Evolutionary conservation across 495 filamentous ascomycete genomes (phyloP).

Genomic region (Penicillium silybi): DNA sequence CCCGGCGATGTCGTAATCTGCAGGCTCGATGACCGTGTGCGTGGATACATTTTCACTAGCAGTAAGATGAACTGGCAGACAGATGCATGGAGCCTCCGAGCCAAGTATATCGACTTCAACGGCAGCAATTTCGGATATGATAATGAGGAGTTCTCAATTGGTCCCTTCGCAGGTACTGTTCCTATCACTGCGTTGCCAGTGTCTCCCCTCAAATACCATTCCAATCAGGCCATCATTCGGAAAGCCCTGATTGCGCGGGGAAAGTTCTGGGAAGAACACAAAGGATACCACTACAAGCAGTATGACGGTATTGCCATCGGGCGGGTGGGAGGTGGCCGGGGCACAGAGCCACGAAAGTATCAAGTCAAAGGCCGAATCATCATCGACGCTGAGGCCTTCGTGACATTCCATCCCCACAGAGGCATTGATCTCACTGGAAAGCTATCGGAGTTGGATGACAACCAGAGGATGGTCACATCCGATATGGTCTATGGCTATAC

Average conservation of each 20-base stretch:
- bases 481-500: constrained; percentile 24
- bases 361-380: constrained; percentile 53
- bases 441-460: constrained; percentile 10
- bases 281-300: constrained; percentile 58
- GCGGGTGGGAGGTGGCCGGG: constrained; percentile 17
- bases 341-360: constrained; percentile 28
- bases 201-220: constrained; percentile 57
- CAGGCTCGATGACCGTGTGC: constrained; percentile 30
- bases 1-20: constrained; percentile 42
- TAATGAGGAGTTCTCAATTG: constrained; percentile 40
- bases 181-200: constrained; percentile 52
- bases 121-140: constrained; percentile 55
- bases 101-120: constrained; percentile 55
- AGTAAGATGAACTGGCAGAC: constrained; percentile 8
- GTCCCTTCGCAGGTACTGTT: constrained; percentile 51
- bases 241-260: constrained; percentile 43
- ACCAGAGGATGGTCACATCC: constrained; percentile 14
- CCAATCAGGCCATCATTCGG: constrained; percentile 22
- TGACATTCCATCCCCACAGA: constrained; percentile 32
- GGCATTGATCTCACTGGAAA: constrained; percentile 16
- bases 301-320: constrained; percentile 51
- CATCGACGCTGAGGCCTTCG: constrained; percentile 46
- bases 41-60: constrained; percentile 33
- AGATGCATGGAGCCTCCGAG: constrained; percentile 23
- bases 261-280: constrained; percentile 47